phyloP scores from a whole-genome alignment of 202 grass and related monocot species.

The Digitaria exilis region DNA sequence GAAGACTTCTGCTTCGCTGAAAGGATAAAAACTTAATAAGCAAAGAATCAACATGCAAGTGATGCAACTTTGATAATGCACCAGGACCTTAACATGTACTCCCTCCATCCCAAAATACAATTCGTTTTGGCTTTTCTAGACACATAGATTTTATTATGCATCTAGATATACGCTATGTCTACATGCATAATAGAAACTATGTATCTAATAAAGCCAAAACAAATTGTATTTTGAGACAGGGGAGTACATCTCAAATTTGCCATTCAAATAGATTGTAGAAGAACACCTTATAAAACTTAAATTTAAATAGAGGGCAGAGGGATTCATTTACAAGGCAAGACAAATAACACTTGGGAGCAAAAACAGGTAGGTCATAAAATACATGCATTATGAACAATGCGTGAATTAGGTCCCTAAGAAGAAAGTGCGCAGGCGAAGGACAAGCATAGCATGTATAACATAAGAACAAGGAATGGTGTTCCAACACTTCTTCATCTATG shows the following conservation, averaged over 20 bases:
- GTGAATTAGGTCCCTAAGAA: slow-evolving; percentile 1
- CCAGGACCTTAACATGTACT: background rate
- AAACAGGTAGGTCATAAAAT: background rate
- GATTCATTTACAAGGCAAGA: background rate
- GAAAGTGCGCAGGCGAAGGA: background rate
- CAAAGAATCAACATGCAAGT: background rate
- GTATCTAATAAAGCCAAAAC: too few relatives aligned
- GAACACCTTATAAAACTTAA: background rate
- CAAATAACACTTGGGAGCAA: slow-evolving; percentile 6
- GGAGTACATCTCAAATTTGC: background rate
- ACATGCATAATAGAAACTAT: too few relatives aligned
- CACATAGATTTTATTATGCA: too few relatives aligned
- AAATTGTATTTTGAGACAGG: too few relatives aligned
- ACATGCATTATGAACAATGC: background rate
- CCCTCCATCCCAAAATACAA: too few relatives aligned
- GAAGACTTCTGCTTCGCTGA: slow-evolving; percentile 65
- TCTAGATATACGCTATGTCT: too few relatives aligned
- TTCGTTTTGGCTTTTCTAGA: too few relatives aligned
- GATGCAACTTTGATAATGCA: slow-evolving; percentile 5
- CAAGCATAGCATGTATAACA: background rate
- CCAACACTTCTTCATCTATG: background rate
- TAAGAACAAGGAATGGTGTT: background rate
- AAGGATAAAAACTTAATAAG: slow-evolving; percentile 31
- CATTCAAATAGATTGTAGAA: background rate
- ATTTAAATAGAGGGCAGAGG: background rate